Evolutionary conservation across 1,139 yeast genomes (phyloP).

Genomic region (Taphrina sp.): DNA sequence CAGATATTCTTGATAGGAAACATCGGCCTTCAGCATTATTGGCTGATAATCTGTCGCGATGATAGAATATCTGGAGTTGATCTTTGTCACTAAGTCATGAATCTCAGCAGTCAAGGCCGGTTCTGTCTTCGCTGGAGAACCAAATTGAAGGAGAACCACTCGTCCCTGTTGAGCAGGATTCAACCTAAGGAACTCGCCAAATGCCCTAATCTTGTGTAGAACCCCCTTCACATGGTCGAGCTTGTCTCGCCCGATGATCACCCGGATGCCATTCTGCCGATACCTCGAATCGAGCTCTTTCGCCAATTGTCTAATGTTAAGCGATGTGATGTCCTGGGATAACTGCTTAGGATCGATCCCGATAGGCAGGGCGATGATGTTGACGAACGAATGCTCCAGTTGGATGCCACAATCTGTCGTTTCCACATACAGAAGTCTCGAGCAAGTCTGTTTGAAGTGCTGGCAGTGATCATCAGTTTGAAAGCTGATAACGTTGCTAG

Average conservation of each 20-base stretch:
- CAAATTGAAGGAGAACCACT: slow-evolving; percentile 79
- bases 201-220: slow-evolving; percentile 81
- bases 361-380: slow-evolving; percentile 70
- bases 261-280: slow-evolving; percentile 66
- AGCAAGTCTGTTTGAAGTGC: slow-evolving; percentile 89
- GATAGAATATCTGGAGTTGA: slow-evolving; percentile 71
- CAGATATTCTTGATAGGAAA: slow-evolving; percentile 82
- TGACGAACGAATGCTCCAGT: slow-evolving; percentile 63
- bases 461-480: slow-evolving; percentile 91
- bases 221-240: slow-evolving; percentile 85
- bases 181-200: slow-evolving; percentile 67
- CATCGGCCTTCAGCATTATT: slow-evolving; percentile 80
- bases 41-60: slow-evolving; percentile 73
- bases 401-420: slow-evolving; percentile 71
- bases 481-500: slow-evolving; percentile 83
- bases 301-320: slow-evolving; percentile 56
- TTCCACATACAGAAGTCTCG: slow-evolving; percentile 78
- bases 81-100: slow-evolving; percentile 75
- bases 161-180: slow-evolving; percentile 70
- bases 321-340: slow-evolving; percentile 54
- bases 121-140: slow-evolving; percentile 55
- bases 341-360: slow-evolving; percentile 79
- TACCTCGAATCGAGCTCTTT: background rate
- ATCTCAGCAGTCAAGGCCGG: slow-evolving; percentile 63
- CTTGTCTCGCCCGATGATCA: slow-evolving; percentile 86